A percentile compares a stretch with the other conserved stretches of the same genome.
Evolutionary conservation across 1,284 basidiomycete genomes (phyloP).

Genomic region (Papiliotrema flavescens): DNA sequence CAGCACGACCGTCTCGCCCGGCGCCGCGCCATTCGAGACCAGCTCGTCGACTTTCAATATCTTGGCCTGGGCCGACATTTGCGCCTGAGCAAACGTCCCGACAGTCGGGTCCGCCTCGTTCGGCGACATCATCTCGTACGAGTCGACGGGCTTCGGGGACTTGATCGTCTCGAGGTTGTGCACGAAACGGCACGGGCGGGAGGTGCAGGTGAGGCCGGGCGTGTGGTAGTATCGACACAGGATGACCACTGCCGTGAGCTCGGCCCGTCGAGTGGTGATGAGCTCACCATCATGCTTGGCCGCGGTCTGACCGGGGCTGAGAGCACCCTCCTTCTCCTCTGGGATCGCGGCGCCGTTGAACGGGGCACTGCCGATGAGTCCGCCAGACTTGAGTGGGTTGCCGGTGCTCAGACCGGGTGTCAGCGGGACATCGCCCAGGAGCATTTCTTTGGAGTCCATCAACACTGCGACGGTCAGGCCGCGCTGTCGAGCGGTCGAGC

Average conservation of each 20-base stretch:
- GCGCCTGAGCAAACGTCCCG: conserved; percentile 41
- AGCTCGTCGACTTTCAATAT: conserved; percentile 6
- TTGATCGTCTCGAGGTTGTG: conserved; percentile 32
- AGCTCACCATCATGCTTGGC: background rate
- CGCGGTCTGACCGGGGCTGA: background rate
- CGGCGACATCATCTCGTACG: conserved; percentile 8
- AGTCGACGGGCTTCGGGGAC: background rate
- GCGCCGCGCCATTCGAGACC: conserved; percentile 12
- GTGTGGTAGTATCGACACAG: conserved; percentile 50
- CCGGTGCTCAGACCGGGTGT: conserved; percentile 19
- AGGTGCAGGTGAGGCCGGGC: conserved; percentile 46
- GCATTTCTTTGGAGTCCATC: conserved; percentile 25
- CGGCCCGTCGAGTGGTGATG: no score
- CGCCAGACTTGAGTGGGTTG: background rate
- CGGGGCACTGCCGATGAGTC: background rate
- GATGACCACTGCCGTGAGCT: conserved; percentile 23
- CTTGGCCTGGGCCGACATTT: conserved; percentile 12
- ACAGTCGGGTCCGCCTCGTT: conserved; percentile 23
- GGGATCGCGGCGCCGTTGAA: background rate
- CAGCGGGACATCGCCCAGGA: conserved; percentile 29
- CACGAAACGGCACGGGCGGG: conserved; percentile 49
- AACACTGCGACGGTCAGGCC: conserved; percentile 41
- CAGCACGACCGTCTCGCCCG: conserved; percentile 33
- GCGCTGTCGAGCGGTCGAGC: conserved; percentile 17
- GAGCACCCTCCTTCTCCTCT: conserved; percentile 5